Percentiles rank a stretch among this genome's conserved stretches.
phyloP scores from a whole-genome alignment of 352 stramenopile genomes.

The Phytophthora syringae region DNA sequence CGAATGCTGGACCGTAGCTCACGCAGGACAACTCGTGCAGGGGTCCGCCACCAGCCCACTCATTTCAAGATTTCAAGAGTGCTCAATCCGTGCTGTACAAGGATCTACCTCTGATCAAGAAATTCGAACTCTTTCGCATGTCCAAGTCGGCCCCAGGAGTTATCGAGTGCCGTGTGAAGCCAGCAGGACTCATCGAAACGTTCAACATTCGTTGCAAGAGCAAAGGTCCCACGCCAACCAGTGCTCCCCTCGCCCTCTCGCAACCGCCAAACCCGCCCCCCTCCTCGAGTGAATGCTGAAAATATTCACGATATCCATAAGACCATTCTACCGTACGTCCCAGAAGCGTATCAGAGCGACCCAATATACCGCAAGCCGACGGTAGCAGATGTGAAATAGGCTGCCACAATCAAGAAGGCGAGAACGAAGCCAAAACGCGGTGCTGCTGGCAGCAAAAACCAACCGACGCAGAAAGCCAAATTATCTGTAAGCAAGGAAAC shows the following conservation, averaged over 20 bases:
- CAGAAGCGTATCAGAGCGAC: neutral
- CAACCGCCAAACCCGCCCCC: neutral
- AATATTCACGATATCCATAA: neutral
- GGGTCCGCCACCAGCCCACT: neutral
- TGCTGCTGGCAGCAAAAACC: neutral
- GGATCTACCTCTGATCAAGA: neutral
- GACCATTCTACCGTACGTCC: neutral
- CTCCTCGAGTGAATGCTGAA: neutral
- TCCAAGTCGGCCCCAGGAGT: neutral
- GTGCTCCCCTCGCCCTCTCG: neutral
- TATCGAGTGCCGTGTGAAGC: neutral
- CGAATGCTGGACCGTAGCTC: neutral
- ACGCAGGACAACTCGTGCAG: neutral
- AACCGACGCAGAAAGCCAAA: neutral
- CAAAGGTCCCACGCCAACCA: neutral
- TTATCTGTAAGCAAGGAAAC: neutral
- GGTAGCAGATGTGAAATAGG: neutral
- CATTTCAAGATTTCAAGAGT: neutral
- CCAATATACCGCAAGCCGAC: neutral
- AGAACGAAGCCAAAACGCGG: neutral
- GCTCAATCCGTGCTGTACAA: neutral
- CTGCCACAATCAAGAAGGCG: neutral
- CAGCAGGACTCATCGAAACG: neutral
- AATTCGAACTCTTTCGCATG: neutral
- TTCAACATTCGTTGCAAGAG: neutral